A percentile compares a stretch with the other conserved stretches of the same genome.
Evolutionary conservation across 148 eudicot species (phyloP).

Genomic region (Silene uniflora): DNA sequence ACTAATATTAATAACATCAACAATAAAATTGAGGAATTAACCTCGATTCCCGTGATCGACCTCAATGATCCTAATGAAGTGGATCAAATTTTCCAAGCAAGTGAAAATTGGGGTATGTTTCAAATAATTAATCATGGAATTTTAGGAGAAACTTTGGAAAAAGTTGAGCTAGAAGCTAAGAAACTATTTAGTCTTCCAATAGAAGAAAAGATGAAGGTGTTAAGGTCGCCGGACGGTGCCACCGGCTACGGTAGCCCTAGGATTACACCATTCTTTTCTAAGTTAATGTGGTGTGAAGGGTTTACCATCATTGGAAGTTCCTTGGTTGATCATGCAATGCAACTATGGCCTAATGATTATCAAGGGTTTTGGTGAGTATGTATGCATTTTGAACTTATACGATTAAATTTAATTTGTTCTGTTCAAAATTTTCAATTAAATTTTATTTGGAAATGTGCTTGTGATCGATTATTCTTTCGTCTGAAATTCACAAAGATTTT

Average conservation of each 20-base stretch:
- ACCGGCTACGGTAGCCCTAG: constrained; percentile 64
- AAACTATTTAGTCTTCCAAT: constrained; percentile 45
- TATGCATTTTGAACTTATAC: neutral
- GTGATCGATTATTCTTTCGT: too few species aligned
- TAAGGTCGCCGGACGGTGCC: constrained; percentile 39
- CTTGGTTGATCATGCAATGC: constrained; percentile 43
- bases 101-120: constrained; percentile 55
- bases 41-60: constrained; percentile 34
- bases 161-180: constrained; percentile 33
- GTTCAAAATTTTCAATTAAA: too few species aligned
- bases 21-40: neutral
- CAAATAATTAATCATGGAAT: constrained; percentile 56
- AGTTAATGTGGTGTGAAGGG: constrained; percentile 72
- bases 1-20: neutral
- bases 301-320: constrained; percentile 60
- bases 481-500: too few species aligned
- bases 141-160: constrained; percentile 23
- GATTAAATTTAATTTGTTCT: too few species aligned
- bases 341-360: constrained; percentile 58
- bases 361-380: constrained; percentile 63
- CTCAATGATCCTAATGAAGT: constrained; percentile 31
- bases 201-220: constrained; percentile 40
- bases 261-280: constrained; percentile 48
- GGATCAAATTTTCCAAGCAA: constrained; percentile 36
- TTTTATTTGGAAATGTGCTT: too few species aligned